These are phyloP conservation scores for Xanthoceras sorbifolium DNA, from an alignment of 345 rosid species.

Conservation along the genomic window DNA sequence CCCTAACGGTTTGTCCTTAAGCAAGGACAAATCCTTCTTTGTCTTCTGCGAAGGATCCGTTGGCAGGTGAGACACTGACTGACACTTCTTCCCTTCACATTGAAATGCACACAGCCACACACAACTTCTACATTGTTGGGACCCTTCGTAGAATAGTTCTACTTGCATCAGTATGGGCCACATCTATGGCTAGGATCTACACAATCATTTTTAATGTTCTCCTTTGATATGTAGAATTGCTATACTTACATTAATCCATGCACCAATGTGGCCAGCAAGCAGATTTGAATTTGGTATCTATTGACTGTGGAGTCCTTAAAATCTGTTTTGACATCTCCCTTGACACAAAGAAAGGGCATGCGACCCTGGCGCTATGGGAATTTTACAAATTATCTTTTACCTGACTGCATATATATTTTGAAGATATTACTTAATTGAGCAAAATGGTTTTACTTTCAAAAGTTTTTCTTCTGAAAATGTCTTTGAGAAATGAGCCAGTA, in stretches of 20 bases:
- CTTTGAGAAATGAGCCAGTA: not conserved
- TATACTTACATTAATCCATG: not conserved
- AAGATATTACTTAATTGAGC: not conserved
- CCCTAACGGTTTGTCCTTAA: slow-evolving; percentile 84
- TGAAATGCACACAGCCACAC: not conserved
- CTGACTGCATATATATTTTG: not conserved
- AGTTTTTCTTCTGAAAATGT: not conserved
- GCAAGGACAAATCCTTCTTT: slow-evolving; percentile 86
- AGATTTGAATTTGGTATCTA: not conserved
- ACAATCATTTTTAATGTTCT: slow-evolving; percentile 1
- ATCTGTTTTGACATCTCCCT: not conserved
- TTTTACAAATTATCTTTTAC: not conserved
- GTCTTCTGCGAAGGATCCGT: slow-evolving; percentile 63
- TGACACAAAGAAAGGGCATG: not conserved
- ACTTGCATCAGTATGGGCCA: not conserved
- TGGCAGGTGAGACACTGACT: slow-evolving; percentile 78
- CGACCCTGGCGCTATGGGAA: not conserved
- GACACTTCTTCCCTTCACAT: slow-evolving; percentile 1
- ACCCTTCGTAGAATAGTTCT: not conserved
- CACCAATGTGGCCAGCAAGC: not conserved
- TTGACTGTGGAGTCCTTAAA: not conserved
- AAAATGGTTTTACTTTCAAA: not conserved
- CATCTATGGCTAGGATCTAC: not conserved
- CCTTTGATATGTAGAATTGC: not conserved
- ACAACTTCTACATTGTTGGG: not conserved